Base-by-base conservation (phyloP, 2,329 filamentous ascomycete species). In the Chaetomiaceae sp. region DNA sequence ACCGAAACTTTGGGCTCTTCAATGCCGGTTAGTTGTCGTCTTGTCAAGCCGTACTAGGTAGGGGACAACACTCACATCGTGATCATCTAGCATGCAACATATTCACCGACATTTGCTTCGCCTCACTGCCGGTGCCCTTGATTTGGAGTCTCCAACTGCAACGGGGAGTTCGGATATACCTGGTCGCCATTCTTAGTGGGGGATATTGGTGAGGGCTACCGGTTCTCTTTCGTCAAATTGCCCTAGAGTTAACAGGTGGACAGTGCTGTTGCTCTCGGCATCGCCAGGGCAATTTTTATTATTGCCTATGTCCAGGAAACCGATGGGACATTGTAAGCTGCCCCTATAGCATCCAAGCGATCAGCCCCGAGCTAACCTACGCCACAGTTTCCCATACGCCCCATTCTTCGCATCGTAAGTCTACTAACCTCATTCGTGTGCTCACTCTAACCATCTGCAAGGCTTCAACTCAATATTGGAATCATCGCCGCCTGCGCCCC, bases 71-170 rank as follows among this genome's bases (percentile, higher is more conserved):
- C n/a, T n/a, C n/a, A n/a, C n/a, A n/a, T n/a, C n/a, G n/a, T n/a
- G n/a, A n/a, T 34, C 32, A 8, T 4, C 10, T 33, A 65, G 64
- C 61, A 14, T 64, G 64, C 54, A 66, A 67, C 36, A 67, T 67
- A 14, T 54, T 65, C 27, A 66, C 65, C 23, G 66, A 69, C 45
- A 57, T 67, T 10, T 57, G 56, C 4, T 56, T 68, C 10, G 62
- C 64, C 7, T 62, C 62, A 2, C 45, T 68, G 25, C 66, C 66
- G 1, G 52, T 68, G 6, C 66, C 65, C 0, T 55, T 67, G 14
- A 66, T 68, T n/a, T 63, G 65, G 62, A 62, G 56, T 25, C 56
- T 68, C 1, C 60, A 65, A 18, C 60, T 66, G 38, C 61, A 62
- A 32, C 53, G 63, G 11, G 55, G 63, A 5, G 49, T 61, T 10